A percentile compares a stretch with the other conserved stretches of the same genome.
These are phyloP conservation scores for Acacia concinna DNA, from an alignment of 331 rosid genomes.

Conservation along the genomic window DNA sequence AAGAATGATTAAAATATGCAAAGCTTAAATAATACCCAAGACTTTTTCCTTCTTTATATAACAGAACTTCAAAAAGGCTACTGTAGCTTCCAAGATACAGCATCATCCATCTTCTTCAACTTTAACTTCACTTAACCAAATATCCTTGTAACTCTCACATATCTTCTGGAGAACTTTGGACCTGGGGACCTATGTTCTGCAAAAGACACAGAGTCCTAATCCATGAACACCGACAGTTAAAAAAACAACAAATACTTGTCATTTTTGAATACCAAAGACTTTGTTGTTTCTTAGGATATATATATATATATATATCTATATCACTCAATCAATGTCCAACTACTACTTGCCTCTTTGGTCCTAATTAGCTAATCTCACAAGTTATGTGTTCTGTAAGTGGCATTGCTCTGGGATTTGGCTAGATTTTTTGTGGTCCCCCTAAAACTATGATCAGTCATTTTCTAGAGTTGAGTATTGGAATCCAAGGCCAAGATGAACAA, in stretches of 20 bases:
- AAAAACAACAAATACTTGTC: not conserved
- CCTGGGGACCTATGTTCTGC: slow-evolving; percentile 6
- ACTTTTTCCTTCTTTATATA: slow-evolving; percentile 25
- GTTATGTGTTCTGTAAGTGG: not conserved
- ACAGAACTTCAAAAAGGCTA: not conserved
- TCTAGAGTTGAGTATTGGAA: slow-evolving; percentile 22
- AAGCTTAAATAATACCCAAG: slow-evolving; percentile 30
- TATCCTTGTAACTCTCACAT: not conserved
- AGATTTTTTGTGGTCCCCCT: not conserved
- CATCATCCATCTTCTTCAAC: not conserved
- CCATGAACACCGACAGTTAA: not conserved
- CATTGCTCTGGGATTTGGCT: not conserved
- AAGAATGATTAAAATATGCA: slow-evolving; percentile 41
- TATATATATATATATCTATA: not conserved
- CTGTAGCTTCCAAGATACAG: slow-evolving; percentile 17
- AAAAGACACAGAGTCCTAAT: not conserved
- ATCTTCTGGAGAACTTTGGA: slow-evolving; percentile 9
- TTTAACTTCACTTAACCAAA: not conserved
- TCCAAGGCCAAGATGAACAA: slow-evolving; percentile 28
- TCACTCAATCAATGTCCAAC: no score
- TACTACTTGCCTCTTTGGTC: not conserved
- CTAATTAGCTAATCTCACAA: not conserved
- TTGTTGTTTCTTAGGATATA: not conserved
- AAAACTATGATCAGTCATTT: slow-evolving; percentile 12
- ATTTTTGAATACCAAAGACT: not conserved